Percentiles rank a stretch among this genome's conserved stretches.
Conservation (phyloP, 805 yeast genomes). For the Starmera quercuum region DNA sequence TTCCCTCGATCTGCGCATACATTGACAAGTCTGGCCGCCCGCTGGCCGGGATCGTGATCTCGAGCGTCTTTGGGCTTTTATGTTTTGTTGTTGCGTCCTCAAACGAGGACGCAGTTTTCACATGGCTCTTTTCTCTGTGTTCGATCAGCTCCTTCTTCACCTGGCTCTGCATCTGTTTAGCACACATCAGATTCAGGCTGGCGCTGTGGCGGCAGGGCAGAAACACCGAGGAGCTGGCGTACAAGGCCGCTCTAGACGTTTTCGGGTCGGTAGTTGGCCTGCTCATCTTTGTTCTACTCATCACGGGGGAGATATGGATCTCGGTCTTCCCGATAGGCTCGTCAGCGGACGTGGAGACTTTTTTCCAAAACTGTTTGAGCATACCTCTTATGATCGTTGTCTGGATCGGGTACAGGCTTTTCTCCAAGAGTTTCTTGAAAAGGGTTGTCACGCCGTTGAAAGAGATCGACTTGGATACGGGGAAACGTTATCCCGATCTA, state of each 20-base stretch:
- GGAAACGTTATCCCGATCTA: constrained; percentile 41
- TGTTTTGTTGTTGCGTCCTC: constrained; percentile 50
- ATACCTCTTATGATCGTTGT: constrained; percentile 35
- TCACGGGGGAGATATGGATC: constrained; percentile 66
- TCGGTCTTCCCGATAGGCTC: constrained; percentile 54
- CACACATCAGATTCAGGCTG: constrained; percentile 56
- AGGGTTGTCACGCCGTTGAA: constrained; percentile 25
- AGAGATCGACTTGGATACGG: constrained; percentile 48
- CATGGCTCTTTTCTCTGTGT: constrained; percentile 57
- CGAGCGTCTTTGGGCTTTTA: constrained; percentile 47
- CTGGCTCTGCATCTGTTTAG: constrained; percentile 53
- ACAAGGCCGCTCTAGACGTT: constrained; percentile 50
- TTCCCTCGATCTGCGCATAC: constrained; percentile 52
- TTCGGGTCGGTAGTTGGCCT: constrained; percentile 51
- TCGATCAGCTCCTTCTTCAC: constrained; percentile 57
- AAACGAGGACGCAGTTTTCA: constrained; percentile 46
- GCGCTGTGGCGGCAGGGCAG: constrained; percentile 48
- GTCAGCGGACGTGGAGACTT: constrained; percentile 25
- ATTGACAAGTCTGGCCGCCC: constrained; percentile 68
- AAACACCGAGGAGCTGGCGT: constrained; percentile 46
- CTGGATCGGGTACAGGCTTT: constrained; percentile 33
- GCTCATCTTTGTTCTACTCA: constrained; percentile 41
- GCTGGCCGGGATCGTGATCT: constrained; percentile 43
- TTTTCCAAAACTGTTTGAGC: constrained; percentile 42
- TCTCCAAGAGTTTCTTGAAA: constrained; percentile 24